Conservation (phyloP, 495 filamentous ascomycete genomes). For the Echria macrotheca region DNA sequence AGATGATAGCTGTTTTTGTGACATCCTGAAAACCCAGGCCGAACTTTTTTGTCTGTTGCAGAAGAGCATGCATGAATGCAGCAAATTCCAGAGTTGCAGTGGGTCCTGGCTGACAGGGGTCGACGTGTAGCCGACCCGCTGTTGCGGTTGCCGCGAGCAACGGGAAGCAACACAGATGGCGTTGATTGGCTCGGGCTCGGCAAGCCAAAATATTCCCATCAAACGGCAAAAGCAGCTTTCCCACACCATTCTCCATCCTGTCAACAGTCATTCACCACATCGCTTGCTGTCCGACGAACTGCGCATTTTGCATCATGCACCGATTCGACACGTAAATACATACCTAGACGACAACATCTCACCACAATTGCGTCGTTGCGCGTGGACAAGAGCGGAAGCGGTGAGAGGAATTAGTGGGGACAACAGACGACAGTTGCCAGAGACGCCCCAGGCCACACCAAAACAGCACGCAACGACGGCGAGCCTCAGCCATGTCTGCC, state of each 20-base stretch:
- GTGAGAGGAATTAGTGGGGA: too few species aligned
- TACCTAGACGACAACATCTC: slow-evolving; percentile 20
- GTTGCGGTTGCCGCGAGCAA: slow-evolving; percentile 25
- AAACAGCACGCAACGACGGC: too few species aligned
- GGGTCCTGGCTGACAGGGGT: background rate
- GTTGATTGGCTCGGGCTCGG: slow-evolving; percentile 19
- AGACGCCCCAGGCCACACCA: too few species aligned
- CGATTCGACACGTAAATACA: slow-evolving; percentile 31
- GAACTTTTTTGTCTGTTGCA: too few species aligned
- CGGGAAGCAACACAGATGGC: background rate
- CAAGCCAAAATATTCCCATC: slow-evolving; percentile 25
- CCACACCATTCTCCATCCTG: slow-evolving; percentile 3
- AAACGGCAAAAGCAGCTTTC: slow-evolving; percentile 17
- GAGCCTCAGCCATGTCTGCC: slow-evolving; percentile 30
- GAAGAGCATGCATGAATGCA: background rate
- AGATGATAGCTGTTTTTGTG: too few species aligned
- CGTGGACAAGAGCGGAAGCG: slow-evolving; percentile 1
- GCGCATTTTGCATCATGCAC: slow-evolving; percentile 23
- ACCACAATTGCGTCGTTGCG: slow-evolving; percentile 8
- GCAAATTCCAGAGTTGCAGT: too few species aligned
- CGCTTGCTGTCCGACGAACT: slow-evolving; percentile 18
- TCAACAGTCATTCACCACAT: slow-evolving; percentile 19
- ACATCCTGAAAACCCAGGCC: too few species aligned
- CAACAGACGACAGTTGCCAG: too few species aligned
- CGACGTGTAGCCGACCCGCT: slow-evolving; percentile 3